Conservation (phyloP, 176 grass and related monocot species). For the Tillandsia fasciculata region DNA sequence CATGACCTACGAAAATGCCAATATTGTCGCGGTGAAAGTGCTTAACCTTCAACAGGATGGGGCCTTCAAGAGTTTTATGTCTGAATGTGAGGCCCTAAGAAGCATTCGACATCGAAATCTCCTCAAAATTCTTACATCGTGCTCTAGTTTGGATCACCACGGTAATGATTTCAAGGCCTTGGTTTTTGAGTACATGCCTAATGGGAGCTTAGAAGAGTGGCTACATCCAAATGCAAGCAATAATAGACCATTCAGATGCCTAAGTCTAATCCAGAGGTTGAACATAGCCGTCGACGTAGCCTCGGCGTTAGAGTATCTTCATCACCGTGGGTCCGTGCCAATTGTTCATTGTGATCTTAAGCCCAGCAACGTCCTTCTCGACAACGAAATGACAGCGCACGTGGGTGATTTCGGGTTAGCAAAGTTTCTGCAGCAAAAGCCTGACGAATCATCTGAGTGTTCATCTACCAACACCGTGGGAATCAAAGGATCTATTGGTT, state of each 20-base stretch:
- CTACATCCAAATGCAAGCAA: slow-evolving; percentile 16
- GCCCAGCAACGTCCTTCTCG: slow-evolving; percentile 32
- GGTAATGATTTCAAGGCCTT: slow-evolving; percentile 47
- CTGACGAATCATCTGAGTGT: neutral
- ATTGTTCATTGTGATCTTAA: slow-evolving; percentile 26
- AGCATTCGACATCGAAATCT: slow-evolving; percentile 50
- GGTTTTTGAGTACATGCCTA: slow-evolving; percentile 43
- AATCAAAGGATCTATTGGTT: slow-evolving; percentile 39
- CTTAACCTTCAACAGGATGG: slow-evolving; percentile 35
- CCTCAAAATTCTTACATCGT: slow-evolving; percentile 35
- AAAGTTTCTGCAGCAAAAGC: slow-evolving; percentile 14
- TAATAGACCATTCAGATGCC: neutral
- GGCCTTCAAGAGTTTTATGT: slow-evolving; percentile 38
- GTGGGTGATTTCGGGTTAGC: slow-evolving; percentile 27
- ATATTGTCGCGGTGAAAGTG: slow-evolving; percentile 39
- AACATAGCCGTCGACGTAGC: slow-evolving; percentile 31
- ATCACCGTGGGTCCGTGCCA: slow-evolving; percentile 16
- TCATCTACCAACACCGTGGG: neutral
- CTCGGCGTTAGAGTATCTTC: slow-evolving; percentile 45
- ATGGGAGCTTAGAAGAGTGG: slow-evolving; percentile 43
- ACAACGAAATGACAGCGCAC: slow-evolving; percentile 22
- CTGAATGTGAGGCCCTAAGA: slow-evolving; percentile 44
- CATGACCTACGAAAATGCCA: slow-evolving; percentile 10
- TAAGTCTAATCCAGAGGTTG: slow-evolving; percentile 31
- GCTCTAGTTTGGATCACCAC: slow-evolving; percentile 34